These are phyloP conservation scores for Gautieria morchelliformis DNA, from an alignment of 768 basidiomycete species.

Conservation along the genomic window DNA sequence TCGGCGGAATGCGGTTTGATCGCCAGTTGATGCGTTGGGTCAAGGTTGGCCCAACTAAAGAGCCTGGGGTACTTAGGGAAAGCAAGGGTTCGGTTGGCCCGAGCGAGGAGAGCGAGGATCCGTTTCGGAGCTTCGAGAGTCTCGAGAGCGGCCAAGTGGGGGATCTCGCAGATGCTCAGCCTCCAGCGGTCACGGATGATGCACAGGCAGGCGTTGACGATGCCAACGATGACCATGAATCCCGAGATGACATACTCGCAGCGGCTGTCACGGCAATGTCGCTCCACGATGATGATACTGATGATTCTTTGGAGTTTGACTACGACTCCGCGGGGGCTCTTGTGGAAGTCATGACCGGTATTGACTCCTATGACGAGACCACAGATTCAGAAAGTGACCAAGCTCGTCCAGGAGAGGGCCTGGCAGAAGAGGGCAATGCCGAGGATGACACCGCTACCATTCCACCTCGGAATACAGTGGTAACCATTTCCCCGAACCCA, in stretches of 20 bases:
- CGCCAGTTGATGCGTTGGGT: conserved; percentile 80
- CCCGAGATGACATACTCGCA: conserved; percentile 37
- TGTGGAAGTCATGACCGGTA: conserved; percentile 41
- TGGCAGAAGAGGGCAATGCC: background rate
- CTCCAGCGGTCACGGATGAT: background rate
- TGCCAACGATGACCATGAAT: conserved; percentile 31
- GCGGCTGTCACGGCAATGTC: conserved; percentile 25
- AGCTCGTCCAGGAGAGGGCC: conserved; percentile 17
- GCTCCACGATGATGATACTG: conserved; percentile 28
- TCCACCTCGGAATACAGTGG: background rate
- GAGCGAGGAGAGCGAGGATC: conserved; percentile 66
- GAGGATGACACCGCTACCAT: background rate
- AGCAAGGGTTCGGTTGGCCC: conserved; percentile 13
- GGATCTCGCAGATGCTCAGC: background rate
- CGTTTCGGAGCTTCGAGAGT: conserved; percentile 88
- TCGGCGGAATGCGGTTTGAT: conserved; percentile 87
- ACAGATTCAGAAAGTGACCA: conserved; percentile 10
- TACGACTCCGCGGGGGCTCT: conserved; percentile 34
- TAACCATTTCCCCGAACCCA: background rate
- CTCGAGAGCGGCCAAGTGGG: conserved; percentile 33
- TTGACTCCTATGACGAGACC: conserved; percentile 23
- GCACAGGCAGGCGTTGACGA: background rate
- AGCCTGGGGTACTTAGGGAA: conserved; percentile 19
- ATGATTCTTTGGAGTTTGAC: conserved; percentile 65
- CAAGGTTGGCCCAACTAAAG: conserved; percentile 38